phyloP scores from a whole-genome alignment of 2,329 filamentous ascomycete species.

The Coniosporium tulheliwenetii region DNA sequence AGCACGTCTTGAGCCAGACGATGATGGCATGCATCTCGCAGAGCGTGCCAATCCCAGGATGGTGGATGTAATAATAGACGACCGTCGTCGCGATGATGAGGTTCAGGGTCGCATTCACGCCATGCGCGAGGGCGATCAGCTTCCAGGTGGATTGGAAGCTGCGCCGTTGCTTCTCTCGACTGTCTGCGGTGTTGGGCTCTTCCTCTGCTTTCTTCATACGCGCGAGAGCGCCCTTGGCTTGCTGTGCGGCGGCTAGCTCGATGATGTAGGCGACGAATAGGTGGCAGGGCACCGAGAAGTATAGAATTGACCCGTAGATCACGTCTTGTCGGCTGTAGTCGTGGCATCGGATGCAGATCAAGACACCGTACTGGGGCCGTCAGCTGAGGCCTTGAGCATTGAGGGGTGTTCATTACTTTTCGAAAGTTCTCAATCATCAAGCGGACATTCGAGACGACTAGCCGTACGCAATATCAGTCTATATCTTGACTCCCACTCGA shows the following conservation, averaged over 20 bases:
- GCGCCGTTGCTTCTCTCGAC: constrained; percentile 24
- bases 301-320: constrained; percentile 59
- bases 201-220: constrained; percentile 29
- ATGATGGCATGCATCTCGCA: constrained; percentile 86
- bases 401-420: constrained; percentile 42
- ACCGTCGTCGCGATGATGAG: constrained; percentile 67
- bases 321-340: constrained; percentile 71
- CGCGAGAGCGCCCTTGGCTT: constrained; percentile 54
- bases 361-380: constrained; percentile 61
- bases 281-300: constrained; percentile 78
- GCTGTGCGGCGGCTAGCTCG: constrained; percentile 65
- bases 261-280: constrained; percentile 82
- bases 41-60: constrained; percentile 83
- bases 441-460: constrained; percentile 84
- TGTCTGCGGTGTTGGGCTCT: constrained; percentile 20
- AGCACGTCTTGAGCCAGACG: constrained; percentile 90
- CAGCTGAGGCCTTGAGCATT: neutral
- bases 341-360: constrained; percentile 83
- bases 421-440: constrained; percentile 94
- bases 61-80: constrained; percentile 83
- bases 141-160: constrained; percentile 64
- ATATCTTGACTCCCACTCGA: neutral
- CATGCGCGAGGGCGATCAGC: constrained; percentile 64
- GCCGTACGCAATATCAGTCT: constrained; percentile 7
- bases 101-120: constrained; percentile 67